A percentile compares a stretch with the other conserved stretches of the same genome.
Evolutionary conservation across 169 alveolate genomes (phyloP).

Genomic region (Plasmodium billcollinsi): DNA sequence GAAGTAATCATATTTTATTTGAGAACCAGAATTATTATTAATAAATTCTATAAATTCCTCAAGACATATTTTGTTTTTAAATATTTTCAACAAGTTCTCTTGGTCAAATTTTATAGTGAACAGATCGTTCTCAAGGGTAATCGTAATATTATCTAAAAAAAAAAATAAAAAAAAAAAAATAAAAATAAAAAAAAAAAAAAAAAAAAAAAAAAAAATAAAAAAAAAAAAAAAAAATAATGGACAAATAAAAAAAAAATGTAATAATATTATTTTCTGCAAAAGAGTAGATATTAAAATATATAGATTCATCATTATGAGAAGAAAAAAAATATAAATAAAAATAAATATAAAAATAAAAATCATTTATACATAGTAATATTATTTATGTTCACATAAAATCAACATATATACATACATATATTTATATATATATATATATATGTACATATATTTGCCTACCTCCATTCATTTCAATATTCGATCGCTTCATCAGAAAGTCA

Average conservation of each 20-base stretch:
- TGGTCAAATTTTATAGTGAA: constrained; percentile 66
- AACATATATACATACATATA: neutral
- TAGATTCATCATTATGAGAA: neutral
- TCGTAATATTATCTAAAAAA: constrained; percentile 30
- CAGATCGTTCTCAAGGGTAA: constrained; percentile 50
- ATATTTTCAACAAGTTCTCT: constrained; percentile 50
- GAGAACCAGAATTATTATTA: constrained; percentile 11
- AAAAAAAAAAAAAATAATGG: neutral
- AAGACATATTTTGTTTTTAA: constrained; percentile 40
- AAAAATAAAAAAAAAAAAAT: neutral
- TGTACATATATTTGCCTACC: constrained; percentile 4
- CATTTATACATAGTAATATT: neutral
- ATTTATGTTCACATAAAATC: too few relatives aligned
- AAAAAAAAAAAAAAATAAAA: too few relatives aligned
- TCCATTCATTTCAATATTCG: constrained; percentile 13
- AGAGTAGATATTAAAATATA: neutral
- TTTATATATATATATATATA: neutral
- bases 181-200: neutral
- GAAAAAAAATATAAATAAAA: neutral
- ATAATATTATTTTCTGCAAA: neutral
- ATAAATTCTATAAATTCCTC: constrained; percentile 59
- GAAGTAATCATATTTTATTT: constrained; percentile 45
- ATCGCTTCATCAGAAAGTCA: constrained; percentile 62
- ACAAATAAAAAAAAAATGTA: neutral
- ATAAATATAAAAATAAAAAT: neutral